These are phyloP conservation scores for Colletotrichum navitas DNA, from an alignment of 2,329 filamentous ascomycete species.

Conservation along the genomic window DNA sequence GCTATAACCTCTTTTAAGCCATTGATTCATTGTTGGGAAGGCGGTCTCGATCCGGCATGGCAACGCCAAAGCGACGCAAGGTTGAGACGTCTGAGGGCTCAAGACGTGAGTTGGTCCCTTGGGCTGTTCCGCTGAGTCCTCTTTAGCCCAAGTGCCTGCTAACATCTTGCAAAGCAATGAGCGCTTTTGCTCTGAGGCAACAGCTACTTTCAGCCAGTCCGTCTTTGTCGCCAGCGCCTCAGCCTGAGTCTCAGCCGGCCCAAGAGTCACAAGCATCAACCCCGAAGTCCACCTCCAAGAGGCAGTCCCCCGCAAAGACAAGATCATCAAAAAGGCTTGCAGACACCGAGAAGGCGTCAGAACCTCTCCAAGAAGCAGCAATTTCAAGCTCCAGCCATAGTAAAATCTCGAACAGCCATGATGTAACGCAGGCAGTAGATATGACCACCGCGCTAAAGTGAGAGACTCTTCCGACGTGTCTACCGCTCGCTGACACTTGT, in stretches of 20 bases:
- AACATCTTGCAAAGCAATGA: slow-evolving; percentile 51
- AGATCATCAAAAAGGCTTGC: slow-evolving; percentile 20
- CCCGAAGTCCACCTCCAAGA: slow-evolving; percentile 18
- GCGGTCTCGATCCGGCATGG: slow-evolving; percentile 43
- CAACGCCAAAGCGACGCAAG: slow-evolving; percentile 58
- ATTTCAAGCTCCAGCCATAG: not conserved
- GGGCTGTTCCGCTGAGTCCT: not conserved
- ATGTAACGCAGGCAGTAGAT: not conserved
- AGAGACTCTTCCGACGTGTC: too few species aligned
- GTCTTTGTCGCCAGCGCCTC: slow-evolving; percentile 33
- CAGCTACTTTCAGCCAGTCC: slow-evolving; percentile 47
- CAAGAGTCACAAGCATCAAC: slow-evolving; percentile 11
- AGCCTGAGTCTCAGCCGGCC: slow-evolving; percentile 10
- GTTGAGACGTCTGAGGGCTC: slow-evolving; percentile 49
- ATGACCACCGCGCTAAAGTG: not conserved
- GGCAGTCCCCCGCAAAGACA: slow-evolving; percentile 14
- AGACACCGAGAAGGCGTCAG: not conserved
- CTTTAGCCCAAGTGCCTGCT: slow-evolving; percentile 1
- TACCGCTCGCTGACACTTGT: not conserved
- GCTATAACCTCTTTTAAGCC: not conserved
- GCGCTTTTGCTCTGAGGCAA: slow-evolving; percentile 60
- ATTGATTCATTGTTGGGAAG: not conserved
- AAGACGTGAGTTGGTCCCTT: slow-evolving; percentile 50
- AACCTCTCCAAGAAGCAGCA: not conserved
- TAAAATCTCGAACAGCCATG: not conserved